Base-by-base conservation (phyloP, 768 basidiomycete species). In the Suillus americanus region DNA sequence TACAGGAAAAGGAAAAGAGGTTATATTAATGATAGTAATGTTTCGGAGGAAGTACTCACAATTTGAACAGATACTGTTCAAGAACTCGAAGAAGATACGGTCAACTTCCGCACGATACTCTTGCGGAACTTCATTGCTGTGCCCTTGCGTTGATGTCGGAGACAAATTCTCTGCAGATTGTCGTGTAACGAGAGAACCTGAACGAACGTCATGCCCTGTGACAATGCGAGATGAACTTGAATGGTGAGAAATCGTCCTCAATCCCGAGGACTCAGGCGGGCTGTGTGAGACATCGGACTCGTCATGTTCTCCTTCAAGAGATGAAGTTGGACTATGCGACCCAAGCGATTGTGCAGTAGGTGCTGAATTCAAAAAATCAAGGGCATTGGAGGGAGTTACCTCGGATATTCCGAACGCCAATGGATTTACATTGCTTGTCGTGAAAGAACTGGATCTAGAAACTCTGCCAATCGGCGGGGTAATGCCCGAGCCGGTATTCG, bases 1-100 rank as follows among this genome's bases (percentile, higher is more conserved):
- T 98, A 69, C 37, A 73, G 69, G 66, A 48, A 65, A 46, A 73
- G 69, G 66, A 48, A 65, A 46, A 61, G 62, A 71, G 71, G 65
- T 69, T 63, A 69, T 63, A 69, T 59, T 60, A 61, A 63, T 37
- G 65, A 38, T 57, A 59, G 51, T 59, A 57, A 48, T 59, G 30
- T 63, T 68, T 41, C 65, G 57, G 65, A 65, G 57, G 65, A 62
- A 60, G 66, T n/a, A 81, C 92, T 78, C 75, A 96, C 95, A 75
- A 75, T 97, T 92, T 23, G 94, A 96, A 78, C 96, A 99, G 62
- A 92, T 85, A 61, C 81, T 86, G 73, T 90, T 95, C 69, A 99
- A 79, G 73, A 92, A 99, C 68, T 91, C 88, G 72, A 95, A 88
- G 78, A 99, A 97, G 72, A 97, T 89, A 67, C 89, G 86, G 76